Conservation (phyloP, 352 stramenopile genomes). For the Phytopythium vexans region DNA sequence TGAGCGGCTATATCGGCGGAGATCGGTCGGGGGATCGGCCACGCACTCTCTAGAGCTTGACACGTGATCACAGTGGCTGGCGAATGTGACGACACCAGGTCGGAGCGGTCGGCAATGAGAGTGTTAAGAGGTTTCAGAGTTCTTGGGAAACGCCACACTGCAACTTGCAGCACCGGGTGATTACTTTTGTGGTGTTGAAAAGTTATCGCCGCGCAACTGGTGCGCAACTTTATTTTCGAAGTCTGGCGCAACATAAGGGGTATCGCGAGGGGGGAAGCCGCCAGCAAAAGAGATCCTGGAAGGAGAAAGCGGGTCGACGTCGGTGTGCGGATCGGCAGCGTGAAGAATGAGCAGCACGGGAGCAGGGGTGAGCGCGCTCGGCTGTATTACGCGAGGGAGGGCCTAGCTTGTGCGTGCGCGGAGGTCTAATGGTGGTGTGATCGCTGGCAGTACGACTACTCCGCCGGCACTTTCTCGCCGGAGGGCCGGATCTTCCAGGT, state of each 20-base stretch:
- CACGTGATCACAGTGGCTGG: too few relatives aligned
- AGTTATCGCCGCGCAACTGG: too few relatives aligned
- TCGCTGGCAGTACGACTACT: constrained; percentile 74
- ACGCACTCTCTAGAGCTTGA: too few relatives aligned
- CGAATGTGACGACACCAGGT: too few relatives aligned
- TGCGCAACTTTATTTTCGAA: not conserved
- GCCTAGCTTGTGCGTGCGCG: not conserved
- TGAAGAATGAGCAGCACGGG: constrained; percentile 80
- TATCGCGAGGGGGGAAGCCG: not conserved
- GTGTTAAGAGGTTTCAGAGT: too few relatives aligned
- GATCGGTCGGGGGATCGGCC: too few relatives aligned
- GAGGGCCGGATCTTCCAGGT: constrained; percentile 99
- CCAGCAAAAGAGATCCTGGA: not conserved
- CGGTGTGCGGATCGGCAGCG: not conserved
- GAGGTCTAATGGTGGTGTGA: not conserved
- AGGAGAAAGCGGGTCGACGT: not conserved
- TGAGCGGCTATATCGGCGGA: too few relatives aligned
- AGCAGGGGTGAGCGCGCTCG: constrained; percentile 41
- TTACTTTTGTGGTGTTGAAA: too few relatives aligned
- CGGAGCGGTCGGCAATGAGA: too few relatives aligned
- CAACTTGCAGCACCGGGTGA: too few relatives aligned
- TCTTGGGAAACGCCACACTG: too few relatives aligned
- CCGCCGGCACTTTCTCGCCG: constrained; percentile 94
- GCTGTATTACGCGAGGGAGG: not conserved
- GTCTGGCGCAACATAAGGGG: not conserved